phyloP scores from a whole-genome alignment of 176 grass and related monocot genomes.

The Musa troglodytarum region DNA sequence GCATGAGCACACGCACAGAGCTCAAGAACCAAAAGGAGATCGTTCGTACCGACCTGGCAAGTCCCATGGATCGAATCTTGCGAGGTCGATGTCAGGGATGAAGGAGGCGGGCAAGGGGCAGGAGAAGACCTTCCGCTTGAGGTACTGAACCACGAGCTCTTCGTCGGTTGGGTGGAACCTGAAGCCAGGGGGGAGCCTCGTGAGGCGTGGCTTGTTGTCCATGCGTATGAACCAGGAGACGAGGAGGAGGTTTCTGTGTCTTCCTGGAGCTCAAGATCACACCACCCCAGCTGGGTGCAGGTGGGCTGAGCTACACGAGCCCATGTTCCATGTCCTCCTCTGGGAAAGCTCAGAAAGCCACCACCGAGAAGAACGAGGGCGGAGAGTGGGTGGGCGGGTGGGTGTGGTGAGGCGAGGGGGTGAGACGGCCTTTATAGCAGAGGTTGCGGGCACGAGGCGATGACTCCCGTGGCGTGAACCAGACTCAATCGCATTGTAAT shows the following conservation, averaged over 20 bases:
- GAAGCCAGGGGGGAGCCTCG: slow-evolving; percentile 15
- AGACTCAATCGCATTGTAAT: background rate
- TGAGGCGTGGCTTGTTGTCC: background rate
- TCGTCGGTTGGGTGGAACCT: slow-evolving; percentile 20
- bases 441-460: slow-evolving; percentile 15
- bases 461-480: slow-evolving; percentile 8
- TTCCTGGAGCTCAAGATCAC: too few species aligned
- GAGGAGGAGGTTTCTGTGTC: background rate
- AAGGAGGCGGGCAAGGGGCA: slow-evolving; percentile 13
- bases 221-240: background rate
- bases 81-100: slow-evolving; percentile 14
- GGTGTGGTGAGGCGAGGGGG: too few species aligned
- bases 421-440: background rate
- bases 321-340: background rate
- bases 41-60: background rate
- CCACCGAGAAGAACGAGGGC: background rate
- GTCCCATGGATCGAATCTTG: slow-evolving; percentile 19
- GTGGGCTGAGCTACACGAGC: too few species aligned
- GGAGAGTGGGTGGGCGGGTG: background rate
- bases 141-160: slow-evolving; percentile 18
- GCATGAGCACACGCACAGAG: too few species aligned
- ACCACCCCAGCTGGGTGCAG: too few species aligned
- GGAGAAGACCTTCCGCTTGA: slow-evolving; percentile 15
- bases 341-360: background rate
- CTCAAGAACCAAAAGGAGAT: background rate